Conservation (phyloP, 106 monocot species). For the Dendrobium officinale region DNA sequence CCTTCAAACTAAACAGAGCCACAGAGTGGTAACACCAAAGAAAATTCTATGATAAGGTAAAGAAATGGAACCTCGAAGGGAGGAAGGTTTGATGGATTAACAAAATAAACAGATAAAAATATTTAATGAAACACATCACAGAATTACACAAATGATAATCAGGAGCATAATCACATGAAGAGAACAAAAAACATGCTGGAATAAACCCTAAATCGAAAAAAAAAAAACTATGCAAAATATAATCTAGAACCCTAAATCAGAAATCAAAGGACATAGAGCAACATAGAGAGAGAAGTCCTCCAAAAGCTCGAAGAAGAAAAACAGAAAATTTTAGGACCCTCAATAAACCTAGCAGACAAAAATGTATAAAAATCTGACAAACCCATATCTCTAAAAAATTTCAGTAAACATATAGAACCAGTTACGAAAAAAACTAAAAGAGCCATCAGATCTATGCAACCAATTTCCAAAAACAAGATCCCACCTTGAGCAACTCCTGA, state of each 20-base stretch:
- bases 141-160: background rate
- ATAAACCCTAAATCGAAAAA: background rate
- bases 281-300: background rate
- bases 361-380: too few relatives aligned
- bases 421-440: background rate
- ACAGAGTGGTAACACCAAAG: too few relatives aligned
- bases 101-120: too few relatives aligned
- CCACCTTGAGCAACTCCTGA: conserved; percentile 30
- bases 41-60: too few relatives aligned
- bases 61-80: too few relatives aligned
- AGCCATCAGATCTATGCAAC: background rate
- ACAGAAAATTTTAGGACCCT: background rate
- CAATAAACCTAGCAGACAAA: background rate
- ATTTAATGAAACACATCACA: too few relatives aligned
- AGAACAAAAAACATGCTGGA: too few relatives aligned
- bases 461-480: conserved; percentile 1
- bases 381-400: background rate
- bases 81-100: too few relatives aligned
- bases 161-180: too few relatives aligned
- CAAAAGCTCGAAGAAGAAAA: background rate
- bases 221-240: background rate
- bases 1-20: too few relatives aligned
- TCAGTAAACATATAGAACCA: background rate
- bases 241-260: background rate
- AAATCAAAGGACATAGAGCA: background rate